Evolutionary conservation across 2,329 filamentous ascomycete species (phyloP).

Genomic region (Rhinocladiella mackenziei): DNA sequence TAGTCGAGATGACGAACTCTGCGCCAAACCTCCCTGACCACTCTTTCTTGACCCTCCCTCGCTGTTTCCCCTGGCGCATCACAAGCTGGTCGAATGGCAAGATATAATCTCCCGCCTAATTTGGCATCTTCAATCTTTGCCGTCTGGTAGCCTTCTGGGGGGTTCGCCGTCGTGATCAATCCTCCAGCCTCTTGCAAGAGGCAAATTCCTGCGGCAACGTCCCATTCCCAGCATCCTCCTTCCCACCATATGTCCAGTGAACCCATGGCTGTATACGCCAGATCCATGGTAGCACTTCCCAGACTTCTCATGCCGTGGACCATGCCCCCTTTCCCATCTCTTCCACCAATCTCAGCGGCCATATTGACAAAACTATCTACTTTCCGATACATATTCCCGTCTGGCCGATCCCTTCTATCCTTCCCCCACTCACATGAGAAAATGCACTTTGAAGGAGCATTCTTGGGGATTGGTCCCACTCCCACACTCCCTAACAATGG

Average conservation of each 20-base stretch:
- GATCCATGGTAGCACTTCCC: slow-evolving; percentile 68
- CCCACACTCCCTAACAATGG: slow-evolving; percentile 55
- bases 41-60: slow-evolving; percentile 63
- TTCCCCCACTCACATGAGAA: slow-evolving; percentile 79
- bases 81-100: slow-evolving; percentile 67
- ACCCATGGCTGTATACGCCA: slow-evolving; percentile 72
- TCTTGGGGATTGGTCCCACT: slow-evolving; percentile 58
- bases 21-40: slow-evolving; percentile 69
- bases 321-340: slow-evolving; percentile 68
- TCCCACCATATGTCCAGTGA: slow-evolving; percentile 80
- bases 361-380: slow-evolving; percentile 72
- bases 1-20: slow-evolving; percentile 65
- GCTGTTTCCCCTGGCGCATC: slow-evolving; percentile 59
- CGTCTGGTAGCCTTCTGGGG: slow-evolving; percentile 55
- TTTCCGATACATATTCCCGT: slow-evolving; percentile 67
- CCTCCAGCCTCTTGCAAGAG: slow-evolving; percentile 71
- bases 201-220: slow-evolving; percentile 71
- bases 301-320: slow-evolving; percentile 71
- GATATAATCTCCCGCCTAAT: slow-evolving; percentile 65
- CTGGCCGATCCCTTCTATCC: slow-evolving; percentile 62
- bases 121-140: slow-evolving; percentile 48
- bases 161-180: slow-evolving; percentile 69
- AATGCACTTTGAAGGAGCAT: slow-evolving; percentile 65
- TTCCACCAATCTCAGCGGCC: slow-evolving; percentile 61
- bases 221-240: slow-evolving; percentile 78